These are phyloP conservation scores for Castanopsis chinensis DNA, from an alignment of 306 rosid species.

Conservation along the genomic window DNA sequence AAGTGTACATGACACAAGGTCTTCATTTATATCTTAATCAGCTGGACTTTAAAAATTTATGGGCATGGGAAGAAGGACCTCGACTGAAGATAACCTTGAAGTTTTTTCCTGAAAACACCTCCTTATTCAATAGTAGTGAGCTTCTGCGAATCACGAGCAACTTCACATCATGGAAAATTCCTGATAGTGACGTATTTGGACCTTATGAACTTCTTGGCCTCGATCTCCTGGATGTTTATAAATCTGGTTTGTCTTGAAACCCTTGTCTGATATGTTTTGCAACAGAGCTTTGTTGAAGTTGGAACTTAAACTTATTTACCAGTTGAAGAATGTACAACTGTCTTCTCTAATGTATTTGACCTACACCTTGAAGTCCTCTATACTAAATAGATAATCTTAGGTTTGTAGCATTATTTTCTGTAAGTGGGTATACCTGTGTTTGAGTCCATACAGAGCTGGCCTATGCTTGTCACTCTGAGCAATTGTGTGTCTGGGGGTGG, in stretches of 20 bases:
- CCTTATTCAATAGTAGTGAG: constrained; percentile 50
- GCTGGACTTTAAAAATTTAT: constrained; percentile 43
- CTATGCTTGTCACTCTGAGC: not conserved
- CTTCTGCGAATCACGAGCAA: constrained; percentile 33
- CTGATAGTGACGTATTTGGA: constrained; percentile 58
- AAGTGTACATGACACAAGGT: constrained; percentile 38
- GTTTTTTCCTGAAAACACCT: constrained; percentile 47
- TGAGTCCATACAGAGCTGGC: not conserved
- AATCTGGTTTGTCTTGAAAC: constrained; percentile 44
- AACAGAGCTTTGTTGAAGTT: not conserved
- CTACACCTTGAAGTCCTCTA: not conserved
- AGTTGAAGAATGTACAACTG: constrained; percentile 4
- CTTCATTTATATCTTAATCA: constrained; percentile 53
- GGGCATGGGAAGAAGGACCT: constrained; percentile 71
- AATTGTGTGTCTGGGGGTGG: not conserved
- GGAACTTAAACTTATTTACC: constrained; percentile 9
- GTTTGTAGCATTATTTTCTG: not conserved
- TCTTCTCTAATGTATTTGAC: not conserved
- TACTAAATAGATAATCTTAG: not conserved
- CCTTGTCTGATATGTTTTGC: constrained; percentile 26
- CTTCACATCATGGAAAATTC: constrained; percentile 54
- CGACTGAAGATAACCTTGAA: constrained; percentile 76
- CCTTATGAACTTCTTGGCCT: constrained; percentile 84
- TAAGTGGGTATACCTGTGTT: not conserved
- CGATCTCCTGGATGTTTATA: constrained; percentile 55